phyloP scores from a whole-genome alignment of 2,329 filamentous ascomycete genomes.

The Ambrosiella beaveri region DNA sequence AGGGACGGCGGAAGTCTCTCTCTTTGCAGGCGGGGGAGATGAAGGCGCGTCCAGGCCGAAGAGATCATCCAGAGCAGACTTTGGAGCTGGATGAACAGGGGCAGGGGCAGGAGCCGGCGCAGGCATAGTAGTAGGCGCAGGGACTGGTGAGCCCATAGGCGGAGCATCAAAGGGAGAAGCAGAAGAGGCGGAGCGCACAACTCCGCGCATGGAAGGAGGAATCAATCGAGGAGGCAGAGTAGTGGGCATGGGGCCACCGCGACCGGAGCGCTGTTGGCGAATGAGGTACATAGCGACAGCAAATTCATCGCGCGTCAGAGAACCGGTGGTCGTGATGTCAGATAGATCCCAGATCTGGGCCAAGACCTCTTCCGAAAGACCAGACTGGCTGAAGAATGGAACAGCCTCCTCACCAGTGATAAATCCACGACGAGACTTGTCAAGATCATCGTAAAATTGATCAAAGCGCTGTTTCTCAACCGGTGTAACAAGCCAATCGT shows the following conservation, averaged over 20 bases:
- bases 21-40: conserved; percentile 37
- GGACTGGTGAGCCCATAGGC: conserved; percentile 23
- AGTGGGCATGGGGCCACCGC: conserved; percentile 49
- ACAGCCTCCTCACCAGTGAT: conserved; percentile 93
- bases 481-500: conserved; percentile 67
- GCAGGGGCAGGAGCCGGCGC: conserved; percentile 23
- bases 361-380: conserved; percentile 70
- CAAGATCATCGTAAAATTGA: conserved; percentile 65
- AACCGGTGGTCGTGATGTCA: conserved; percentile 80
- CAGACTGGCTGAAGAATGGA: conserved; percentile 81
- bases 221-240: conserved; percentile 67
- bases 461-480: conserved; percentile 81
- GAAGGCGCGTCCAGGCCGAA: conserved; percentile 61
- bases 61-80: conserved; percentile 80
- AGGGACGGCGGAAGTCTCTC: conserved; percentile 45
- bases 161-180: conserved; percentile 36
- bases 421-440: conserved; percentile 62
- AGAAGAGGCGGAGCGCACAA: conserved; percentile 29
- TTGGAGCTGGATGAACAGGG: conserved; percentile 33
- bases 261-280: conserved; percentile 65
- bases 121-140: conserved; percentile 21
- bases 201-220: conserved; percentile 66
- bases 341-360: conserved; percentile 96
- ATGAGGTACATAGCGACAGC: conserved; percentile 97
- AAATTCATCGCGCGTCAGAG: conserved; percentile 76